Percentiles rank a stretch among this genome's conserved stretches.
phyloP scores from a whole-genome alignment of 768 basidiomycete genomes.

The Vararia minispora region DNA sequence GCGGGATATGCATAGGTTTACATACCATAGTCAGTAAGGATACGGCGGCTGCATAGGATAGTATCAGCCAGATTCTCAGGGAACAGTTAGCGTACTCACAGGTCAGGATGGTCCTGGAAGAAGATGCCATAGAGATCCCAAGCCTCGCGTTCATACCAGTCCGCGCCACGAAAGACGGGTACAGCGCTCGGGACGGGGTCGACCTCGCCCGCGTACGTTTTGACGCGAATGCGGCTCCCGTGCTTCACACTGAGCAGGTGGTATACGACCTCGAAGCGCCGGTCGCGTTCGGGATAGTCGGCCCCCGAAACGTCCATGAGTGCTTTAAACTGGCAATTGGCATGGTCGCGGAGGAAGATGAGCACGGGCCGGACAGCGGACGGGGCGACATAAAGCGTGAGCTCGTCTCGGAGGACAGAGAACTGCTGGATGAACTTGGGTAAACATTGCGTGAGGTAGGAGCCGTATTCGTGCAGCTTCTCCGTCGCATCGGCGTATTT shows the following conservation, averaged over 20 bases:
- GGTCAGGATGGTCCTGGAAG: constrained; percentile 92
- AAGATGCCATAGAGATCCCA: constrained; percentile 98
- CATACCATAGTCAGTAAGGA: constrained; percentile 93
- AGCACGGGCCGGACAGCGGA: constrained; percentile 74
- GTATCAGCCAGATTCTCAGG: constrained; percentile 11
- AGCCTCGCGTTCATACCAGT: constrained; percentile 94
- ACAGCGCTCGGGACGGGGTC: constrained; percentile 80
- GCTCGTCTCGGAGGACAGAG: constrained; percentile 92
- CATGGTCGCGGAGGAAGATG: constrained; percentile 90
- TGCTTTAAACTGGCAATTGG: constrained; percentile 88
- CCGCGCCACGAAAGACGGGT: constrained; percentile 78
- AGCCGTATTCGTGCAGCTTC: constrained; percentile 82
- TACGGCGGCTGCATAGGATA: constrained; percentile 58
- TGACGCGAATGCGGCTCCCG: constrained; percentile 84
- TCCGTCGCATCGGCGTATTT: constrained; percentile 65
- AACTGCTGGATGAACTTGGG: constrained; percentile 98
- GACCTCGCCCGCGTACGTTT: constrained; percentile 93
- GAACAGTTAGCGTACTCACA: constrained; percentile 41
- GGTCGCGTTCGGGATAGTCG: constrained; percentile 87
- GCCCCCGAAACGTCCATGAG: constrained; percentile 92
- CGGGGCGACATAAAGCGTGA: constrained; percentile 81
- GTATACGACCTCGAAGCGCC: constrained; percentile 96
- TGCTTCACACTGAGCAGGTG: constrained; percentile 76
- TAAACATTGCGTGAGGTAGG: constrained; percentile 85
- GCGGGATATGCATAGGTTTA: constrained; percentile 2